A percentile compares a stretch with the other conserved stretches of the same genome.
Conservation (phyloP, 768 basidiomycete genomes). For the Tephrocybe sp. region DNA sequence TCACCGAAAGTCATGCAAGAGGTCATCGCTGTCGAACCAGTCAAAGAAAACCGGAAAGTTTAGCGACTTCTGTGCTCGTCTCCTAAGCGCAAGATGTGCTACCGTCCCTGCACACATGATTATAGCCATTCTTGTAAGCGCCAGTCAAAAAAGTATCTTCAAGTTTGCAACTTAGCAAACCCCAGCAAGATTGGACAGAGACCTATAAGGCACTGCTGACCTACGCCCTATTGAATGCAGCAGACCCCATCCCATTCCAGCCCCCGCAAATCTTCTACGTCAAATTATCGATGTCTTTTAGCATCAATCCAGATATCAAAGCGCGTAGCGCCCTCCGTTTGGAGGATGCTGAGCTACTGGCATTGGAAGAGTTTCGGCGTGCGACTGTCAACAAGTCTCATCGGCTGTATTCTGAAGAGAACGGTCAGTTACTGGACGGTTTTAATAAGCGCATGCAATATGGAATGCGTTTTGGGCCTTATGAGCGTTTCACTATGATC, state of each 20-base stretch:
- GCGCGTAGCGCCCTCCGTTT: constrained; percentile 2
- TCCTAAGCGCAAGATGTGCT: background rate
- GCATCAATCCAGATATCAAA: constrained; percentile 2
- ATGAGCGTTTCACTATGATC: background rate
- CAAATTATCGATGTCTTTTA: constrained; percentile 6
- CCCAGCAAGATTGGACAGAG: constrained; percentile 8
- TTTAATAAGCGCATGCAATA: constrained; percentile 2
- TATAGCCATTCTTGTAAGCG: constrained; percentile 5
- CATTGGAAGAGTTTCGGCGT: constrained; percentile 10
- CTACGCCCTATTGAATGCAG: background rate
- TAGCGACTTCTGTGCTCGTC: background rate
- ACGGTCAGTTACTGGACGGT: constrained; percentile 6
- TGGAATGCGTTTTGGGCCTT: background rate
- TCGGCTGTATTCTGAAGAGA: constrained; percentile 3
- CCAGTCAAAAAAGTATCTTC: background rate
- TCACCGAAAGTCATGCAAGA: constrained; percentile 9
- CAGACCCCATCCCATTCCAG: background rate
- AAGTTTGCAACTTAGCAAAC: background rate
- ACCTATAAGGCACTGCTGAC: constrained; percentile 3
- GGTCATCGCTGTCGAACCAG: background rate
- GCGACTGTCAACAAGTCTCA: constrained; percentile 12
- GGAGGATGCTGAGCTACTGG: constrained; percentile 5
- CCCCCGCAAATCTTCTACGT: constrained; percentile 4
- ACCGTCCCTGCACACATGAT: constrained; percentile 5
- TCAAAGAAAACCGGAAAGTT: background rate